Evolutionary conservation across 345 rosid genomes (phyloP), one percentile per base, ranked within the genome.

Genomic region (Populus pruinosa): DNA sequence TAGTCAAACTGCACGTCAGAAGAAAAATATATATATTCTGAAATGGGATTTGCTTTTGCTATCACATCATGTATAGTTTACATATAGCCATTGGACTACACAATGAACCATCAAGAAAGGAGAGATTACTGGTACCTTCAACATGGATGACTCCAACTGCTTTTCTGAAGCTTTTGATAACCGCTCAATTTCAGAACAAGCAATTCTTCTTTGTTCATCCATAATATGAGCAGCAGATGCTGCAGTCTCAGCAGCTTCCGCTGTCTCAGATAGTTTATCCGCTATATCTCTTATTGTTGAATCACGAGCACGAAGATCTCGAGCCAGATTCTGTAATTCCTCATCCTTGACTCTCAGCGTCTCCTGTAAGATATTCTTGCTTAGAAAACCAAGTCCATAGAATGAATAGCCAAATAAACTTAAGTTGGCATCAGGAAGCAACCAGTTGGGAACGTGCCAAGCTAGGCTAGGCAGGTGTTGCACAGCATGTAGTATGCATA

Each of bases 161-260:
- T 83, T 90, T 72, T 85, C 89, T 44, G 89, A 85, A 71, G 87
- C 90, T 83, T 86, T 88, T 68, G 84, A 88, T 76, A 94, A 67
- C 67, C 89, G 90, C 83, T 90, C 98, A 78, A 94, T 79, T 87
- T 96, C 97, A 56, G 82, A 86, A 76, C 92, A 92, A 61, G 88
- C 93, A 50, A 88, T 83, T 83, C 89, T 90, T 83, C 98, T 86
- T 70, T 94, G 99, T 80, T 92, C 97, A 86, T 94, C 98, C 95
- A 96, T 92, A 18, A 88, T 81, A 76, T 89, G 93, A 70, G 98
- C 97, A 25, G 99, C 97, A 78, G 93, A 84, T 67, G 99, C 99
- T 11, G 99, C 99, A 82, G 90, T 90, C 86, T 94, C 97, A 72
- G 98, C 98, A 81, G 99, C 98, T 86, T 96, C 99, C 74, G 99